These are phyloP conservation scores for Alternaria conjuncta DNA, from an alignment of 2,329 filamentous ascomycete species.

Conservation along the genomic window DNA sequence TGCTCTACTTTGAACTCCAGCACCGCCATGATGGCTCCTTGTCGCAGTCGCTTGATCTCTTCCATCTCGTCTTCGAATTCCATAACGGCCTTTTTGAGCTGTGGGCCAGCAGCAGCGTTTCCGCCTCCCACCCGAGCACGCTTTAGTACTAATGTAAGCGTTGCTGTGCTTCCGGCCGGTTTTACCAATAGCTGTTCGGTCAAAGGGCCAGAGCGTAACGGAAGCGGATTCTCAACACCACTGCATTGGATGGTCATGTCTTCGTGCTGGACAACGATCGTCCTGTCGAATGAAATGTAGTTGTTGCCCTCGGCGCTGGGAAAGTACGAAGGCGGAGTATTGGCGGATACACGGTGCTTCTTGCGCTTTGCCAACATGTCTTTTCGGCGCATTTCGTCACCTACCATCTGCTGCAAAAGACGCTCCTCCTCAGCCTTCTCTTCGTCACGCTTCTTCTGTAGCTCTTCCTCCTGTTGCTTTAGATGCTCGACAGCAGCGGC, in stretches of 20 bases:
- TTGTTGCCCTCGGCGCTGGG: conserved; percentile 44
- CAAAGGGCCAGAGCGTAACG: conserved; percentile 69
- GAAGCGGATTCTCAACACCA: conserved; percentile 69
- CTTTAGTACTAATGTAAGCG: conserved; percentile 68
- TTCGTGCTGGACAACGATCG: conserved; percentile 67
- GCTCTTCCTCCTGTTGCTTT: conserved; percentile 51
- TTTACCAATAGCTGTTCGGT: conserved; percentile 76
- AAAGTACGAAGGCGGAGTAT: conserved; percentile 45
- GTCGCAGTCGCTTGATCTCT: conserved; percentile 73
- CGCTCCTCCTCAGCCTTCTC: conserved; percentile 72
- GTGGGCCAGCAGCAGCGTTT: conserved; percentile 69
- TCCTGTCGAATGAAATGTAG: conserved; percentile 69
- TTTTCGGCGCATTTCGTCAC: conserved; percentile 73
- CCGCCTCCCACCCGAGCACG: conserved; percentile 34
- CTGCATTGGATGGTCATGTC: conserved; percentile 70
- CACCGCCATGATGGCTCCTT: conserved; percentile 78
- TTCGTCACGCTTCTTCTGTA: conserved; percentile 51
- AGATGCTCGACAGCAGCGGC: conserved; percentile 69
- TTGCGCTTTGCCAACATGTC: conserved; percentile 66
- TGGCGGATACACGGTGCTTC: conserved; percentile 53
- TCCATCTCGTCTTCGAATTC: conserved; percentile 79
- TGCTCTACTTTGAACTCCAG: conserved; percentile 78
- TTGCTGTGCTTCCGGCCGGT: conserved; percentile 63
- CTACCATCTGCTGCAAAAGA: conserved; percentile 72
- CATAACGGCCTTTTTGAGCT: conserved; percentile 78